Base-by-base conservation (phyloP, 2,329 filamentous ascomycete genomes). In the Sclerotinia borealis region DNA sequence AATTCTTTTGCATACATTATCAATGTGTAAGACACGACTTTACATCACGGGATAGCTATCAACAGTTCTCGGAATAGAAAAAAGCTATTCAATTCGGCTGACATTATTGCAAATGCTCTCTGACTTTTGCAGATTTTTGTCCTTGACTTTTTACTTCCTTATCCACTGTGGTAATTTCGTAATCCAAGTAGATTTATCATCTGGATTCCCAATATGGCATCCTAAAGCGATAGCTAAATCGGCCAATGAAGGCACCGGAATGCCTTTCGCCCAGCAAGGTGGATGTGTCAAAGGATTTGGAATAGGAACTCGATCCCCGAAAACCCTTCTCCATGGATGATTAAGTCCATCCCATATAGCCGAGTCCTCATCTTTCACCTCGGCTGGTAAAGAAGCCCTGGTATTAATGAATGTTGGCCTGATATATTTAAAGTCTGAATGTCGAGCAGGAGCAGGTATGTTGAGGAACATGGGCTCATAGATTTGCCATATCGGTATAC, bases 381-480 rank as follows among this genome's bases (percentile, higher is more conserved):
- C 2, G 4, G 8, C 11, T 2, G 22, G 22, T 15, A 60, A 17
- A 4, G 45, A 56, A 0, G 9, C 29, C 2, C 5, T 31, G 1
- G 58, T 60, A 39, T 50, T 51, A 0, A 9, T 8, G 11, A 11
- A 39, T 0, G 25, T 41, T 2, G 48, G 34, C 27, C 25, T n/a
- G 9, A 41, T 15, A 11, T 54, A 61, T 43, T 15, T 45, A 25
- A 43, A 61, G 17, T 61, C 59, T 1, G 37, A 34, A 5, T 27
- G n/a, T 0, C 27, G 47, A 29, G 37, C 29, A 1, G 5, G n/a
- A 13, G 29, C 37, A 2, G 36, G 4, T 17, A 29, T n/a, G 34
- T 60, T 60, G 19, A 31, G n/a, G 17, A 60, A 25, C 49, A 61
- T 45, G 3, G 48, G 59, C 10, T 61, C 59, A 19, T 61, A 61